Evolutionary conservation across 2,329 filamentous ascomycete genomes (phyloP).

Genomic region (Penicillium sp.): DNA sequence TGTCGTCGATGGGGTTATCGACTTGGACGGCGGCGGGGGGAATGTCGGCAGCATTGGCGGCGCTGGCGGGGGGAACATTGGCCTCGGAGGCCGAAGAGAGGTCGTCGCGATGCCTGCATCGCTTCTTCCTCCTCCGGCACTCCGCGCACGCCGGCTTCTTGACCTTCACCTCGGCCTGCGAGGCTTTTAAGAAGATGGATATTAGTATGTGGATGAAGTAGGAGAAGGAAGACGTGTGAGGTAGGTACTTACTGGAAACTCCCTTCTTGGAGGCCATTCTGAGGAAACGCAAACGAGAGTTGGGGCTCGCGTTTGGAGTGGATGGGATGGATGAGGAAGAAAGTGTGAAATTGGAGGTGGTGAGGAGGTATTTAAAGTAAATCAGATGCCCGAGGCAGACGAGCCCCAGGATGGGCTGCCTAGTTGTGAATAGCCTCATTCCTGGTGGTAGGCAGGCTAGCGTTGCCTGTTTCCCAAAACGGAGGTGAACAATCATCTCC

Average conservation of each 20-base stretch:
- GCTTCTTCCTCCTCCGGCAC: slow-evolving; percentile 37
- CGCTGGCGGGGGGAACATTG: not conserved
- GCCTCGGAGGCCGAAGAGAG: not conserved
- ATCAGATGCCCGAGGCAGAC: not conserved
- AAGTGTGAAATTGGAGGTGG: not conserved
- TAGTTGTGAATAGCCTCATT: slow-evolving; percentile 1
- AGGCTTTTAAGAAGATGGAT: slow-evolving; percentile 4
- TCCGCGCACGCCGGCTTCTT: slow-evolving; percentile 23
- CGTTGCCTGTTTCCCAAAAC: not conserved
- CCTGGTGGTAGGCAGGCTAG: not conserved
- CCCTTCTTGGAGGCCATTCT: slow-evolving; percentile 5
- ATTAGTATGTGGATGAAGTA: slow-evolving; percentile 1
- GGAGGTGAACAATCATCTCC: not conserved
- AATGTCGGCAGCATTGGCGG: not conserved
- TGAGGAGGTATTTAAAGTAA: not conserved
- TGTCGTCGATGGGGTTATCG: not conserved
- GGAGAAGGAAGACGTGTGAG: not conserved
- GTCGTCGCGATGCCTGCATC: slow-evolving; percentile 31
- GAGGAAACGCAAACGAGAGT: not conserved
- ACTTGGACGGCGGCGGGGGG: not conserved
- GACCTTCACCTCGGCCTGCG: slow-evolving; percentile 12
- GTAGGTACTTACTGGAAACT: slow-evolving; percentile 4
- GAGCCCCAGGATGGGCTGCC: not conserved
- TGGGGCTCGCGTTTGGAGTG: not conserved
- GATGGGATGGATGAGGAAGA: not conserved